Evolutionary conservation across 768 basidiomycete genomes (phyloP).

Genomic region (Russula compacta): DNA sequence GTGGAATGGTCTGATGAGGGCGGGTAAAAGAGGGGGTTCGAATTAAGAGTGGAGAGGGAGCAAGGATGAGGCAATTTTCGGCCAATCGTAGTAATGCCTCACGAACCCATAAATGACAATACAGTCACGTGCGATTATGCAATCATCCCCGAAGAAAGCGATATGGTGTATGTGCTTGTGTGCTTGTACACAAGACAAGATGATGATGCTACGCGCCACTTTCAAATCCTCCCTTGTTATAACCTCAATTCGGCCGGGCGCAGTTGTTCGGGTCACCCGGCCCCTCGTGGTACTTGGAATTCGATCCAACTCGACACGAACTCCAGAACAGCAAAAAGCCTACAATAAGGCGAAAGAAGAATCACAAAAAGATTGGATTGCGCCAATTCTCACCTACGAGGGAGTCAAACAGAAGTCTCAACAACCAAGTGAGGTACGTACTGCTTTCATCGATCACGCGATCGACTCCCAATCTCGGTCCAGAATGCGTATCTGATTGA

Average conservation of each 20-base stretch:
- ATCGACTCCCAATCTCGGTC: constrained; percentile 4
- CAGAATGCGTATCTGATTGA: constrained; percentile 73
- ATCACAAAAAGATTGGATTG: constrained; percentile 66
- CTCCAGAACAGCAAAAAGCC: constrained; percentile 26
- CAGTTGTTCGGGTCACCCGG: not conserved
- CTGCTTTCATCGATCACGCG: constrained; percentile 10
- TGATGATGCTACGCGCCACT: not conserved
- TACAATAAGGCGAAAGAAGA: constrained; percentile 33
- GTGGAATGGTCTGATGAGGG: not conserved
- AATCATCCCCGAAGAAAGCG: not conserved
- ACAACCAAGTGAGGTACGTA: constrained; percentile 56
- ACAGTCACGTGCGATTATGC: not conserved
- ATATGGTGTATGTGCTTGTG: too few species aligned
- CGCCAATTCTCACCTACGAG: constrained; percentile 64
- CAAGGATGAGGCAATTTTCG: constrained; percentile 13
- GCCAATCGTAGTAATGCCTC: constrained; percentile 15
- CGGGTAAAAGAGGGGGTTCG: not conserved
- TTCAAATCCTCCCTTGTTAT: not conserved
- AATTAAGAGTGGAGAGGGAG: too few species aligned
- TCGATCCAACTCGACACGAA: constrained; percentile 18
- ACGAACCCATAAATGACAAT: not conserved
- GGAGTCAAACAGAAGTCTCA: constrained; percentile 72
- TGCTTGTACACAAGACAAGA: too few species aligned
- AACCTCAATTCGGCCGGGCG: not conserved
- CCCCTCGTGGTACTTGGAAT: not conserved